These are phyloP conservation scores for Gymnopilus dilepis DNA, from an alignment of 768 basidiomycete species.

Conservation along the genomic window DNA sequence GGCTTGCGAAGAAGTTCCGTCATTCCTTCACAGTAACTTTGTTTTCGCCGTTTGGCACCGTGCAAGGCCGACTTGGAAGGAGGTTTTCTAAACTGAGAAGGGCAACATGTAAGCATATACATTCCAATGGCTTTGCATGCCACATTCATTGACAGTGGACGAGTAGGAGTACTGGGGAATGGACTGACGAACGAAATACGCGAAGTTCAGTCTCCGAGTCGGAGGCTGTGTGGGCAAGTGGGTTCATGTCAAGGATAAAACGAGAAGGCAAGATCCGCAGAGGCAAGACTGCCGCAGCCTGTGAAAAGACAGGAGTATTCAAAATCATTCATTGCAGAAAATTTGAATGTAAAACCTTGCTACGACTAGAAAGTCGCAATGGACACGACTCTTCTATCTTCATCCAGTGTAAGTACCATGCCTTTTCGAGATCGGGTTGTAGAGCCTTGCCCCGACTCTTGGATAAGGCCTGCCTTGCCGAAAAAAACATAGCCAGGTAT, in stretches of 20 bases:
- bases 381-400: constrained; percentile 51
- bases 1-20: background rate
- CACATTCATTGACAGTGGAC: constrained; percentile 1
- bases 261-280: background rate
- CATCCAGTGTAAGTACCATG: constrained; percentile 59
- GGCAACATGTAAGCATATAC: background rate
- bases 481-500: constrained; percentile 95
- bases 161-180: background rate
- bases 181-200: constrained; percentile 2
- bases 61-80: background rate
- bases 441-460: background rate
- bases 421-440: constrained; percentile 47
- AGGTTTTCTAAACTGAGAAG: background rate
- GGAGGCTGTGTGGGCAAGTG: constrained; percentile 8
- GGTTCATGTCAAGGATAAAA: background rate
- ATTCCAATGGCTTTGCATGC: background rate
- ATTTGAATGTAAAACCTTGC: background rate
- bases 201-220: constrained; percentile 7
- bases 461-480: constrained; percentile 41
- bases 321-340: background rate
- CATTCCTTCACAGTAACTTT: background rate
- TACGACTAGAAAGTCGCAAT: constrained; percentile 44
- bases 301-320: background rate
- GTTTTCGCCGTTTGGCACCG: background rate
- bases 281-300: background rate